These are phyloP conservation scores for Mycena sp. DNA, from an alignment of 1,284 basidiomycete species.

Conservation along the genomic window DNA sequence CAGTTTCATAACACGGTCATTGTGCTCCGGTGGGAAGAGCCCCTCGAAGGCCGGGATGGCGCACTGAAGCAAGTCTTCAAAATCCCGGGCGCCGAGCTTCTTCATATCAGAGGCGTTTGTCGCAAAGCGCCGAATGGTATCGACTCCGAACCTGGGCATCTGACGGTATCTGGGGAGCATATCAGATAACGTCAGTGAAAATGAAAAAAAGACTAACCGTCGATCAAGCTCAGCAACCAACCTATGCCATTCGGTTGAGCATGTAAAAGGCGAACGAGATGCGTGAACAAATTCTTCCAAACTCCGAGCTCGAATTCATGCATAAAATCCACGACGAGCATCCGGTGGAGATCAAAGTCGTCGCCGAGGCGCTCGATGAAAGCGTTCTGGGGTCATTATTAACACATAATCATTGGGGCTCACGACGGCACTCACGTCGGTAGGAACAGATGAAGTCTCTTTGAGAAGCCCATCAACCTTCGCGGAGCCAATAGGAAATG, in stretches of 20 bases:
- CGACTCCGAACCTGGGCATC: constrained; percentile 23
- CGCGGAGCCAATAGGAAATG: too few relatives aligned
- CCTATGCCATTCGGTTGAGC: constrained; percentile 21
- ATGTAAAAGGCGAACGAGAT: constrained; percentile 32
- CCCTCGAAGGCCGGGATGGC: too few relatives aligned
- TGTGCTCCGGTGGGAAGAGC: too few relatives aligned
- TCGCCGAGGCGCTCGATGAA: constrained; percentile 45
- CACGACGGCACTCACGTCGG: too few relatives aligned
- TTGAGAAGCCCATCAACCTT: too few relatives aligned
- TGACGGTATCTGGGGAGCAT: too few relatives aligned
- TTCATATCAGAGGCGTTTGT: constrained; percentile 21
- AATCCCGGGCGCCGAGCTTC: constrained; percentile 19
- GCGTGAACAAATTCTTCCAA: constrained; percentile 15
- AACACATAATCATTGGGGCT: too few relatives aligned
- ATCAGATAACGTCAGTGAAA: too few relatives aligned
- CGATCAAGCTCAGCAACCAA: too few relatives aligned
- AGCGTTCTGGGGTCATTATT: too few relatives aligned
- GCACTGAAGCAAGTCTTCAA: constrained; percentile 35
- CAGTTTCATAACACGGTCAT: too few relatives aligned
- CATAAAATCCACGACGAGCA: constrained; percentile 34
- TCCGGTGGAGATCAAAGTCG: constrained; percentile 33
- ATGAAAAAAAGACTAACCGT: background rate
- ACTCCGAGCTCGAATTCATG: constrained; percentile 30
- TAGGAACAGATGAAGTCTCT: too few relatives aligned
- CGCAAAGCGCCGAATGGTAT: constrained; percentile 22